Percentiles rank a stretch among this genome's conserved stretches.
Conservation (phyloP, 352 stramenopile species). For the Phytophthora pseudosyringae region DNA sequence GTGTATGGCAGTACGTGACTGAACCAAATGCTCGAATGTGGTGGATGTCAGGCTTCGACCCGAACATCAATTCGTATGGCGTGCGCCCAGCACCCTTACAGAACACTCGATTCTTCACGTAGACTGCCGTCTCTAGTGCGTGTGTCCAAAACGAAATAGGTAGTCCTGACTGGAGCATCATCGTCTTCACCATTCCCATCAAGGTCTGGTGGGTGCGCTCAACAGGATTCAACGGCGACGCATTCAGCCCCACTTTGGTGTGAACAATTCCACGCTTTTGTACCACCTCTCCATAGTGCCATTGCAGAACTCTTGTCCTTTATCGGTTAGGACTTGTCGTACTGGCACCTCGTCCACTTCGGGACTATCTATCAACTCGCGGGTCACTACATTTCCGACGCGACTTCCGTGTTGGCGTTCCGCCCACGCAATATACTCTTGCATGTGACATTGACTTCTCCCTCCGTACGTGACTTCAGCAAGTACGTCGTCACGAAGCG, state of each 20-base stretch:
- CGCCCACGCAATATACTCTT: slow-evolving; percentile 3
- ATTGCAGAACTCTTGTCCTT: slow-evolving; percentile 19
- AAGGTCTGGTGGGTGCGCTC: slow-evolving; percentile 11
- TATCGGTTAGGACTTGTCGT: slow-evolving; percentile 5
- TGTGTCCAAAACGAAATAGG: slow-evolving; percentile 7
- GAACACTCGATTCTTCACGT: slow-evolving; percentile 18
- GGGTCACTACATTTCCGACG: no score
- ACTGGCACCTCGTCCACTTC: neutral
- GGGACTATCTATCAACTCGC: no score
- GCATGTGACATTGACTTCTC: slow-evolving; percentile 4
- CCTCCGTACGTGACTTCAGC: slow-evolving; percentile 1
- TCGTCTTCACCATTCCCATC: slow-evolving; percentile 13
- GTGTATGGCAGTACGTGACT: slow-evolving; percentile 1
- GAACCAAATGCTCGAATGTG: slow-evolving; percentile 12
- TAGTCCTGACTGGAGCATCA: slow-evolving; percentile 18
- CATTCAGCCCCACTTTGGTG: neutral
- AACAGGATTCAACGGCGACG: slow-evolving; percentile 2
- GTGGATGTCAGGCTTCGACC: slow-evolving; percentile 7
- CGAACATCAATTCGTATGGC: neutral
- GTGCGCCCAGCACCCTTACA: slow-evolving; percentile 1
- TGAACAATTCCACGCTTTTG: slow-evolving; percentile 2
- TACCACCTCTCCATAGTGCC: slow-evolving; percentile 7
- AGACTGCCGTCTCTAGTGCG: slow-evolving; percentile 14
- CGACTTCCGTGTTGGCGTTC: neutral
- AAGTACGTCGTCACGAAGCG: slow-evolving; percentile 12